A percentile compares a stretch with the other conserved stretches of the same genome.
These are phyloP conservation scores for Calonectria ilicicola DNA, from an alignment of 2,329 filamentous ascomycete species.

Conservation along the genomic window DNA sequence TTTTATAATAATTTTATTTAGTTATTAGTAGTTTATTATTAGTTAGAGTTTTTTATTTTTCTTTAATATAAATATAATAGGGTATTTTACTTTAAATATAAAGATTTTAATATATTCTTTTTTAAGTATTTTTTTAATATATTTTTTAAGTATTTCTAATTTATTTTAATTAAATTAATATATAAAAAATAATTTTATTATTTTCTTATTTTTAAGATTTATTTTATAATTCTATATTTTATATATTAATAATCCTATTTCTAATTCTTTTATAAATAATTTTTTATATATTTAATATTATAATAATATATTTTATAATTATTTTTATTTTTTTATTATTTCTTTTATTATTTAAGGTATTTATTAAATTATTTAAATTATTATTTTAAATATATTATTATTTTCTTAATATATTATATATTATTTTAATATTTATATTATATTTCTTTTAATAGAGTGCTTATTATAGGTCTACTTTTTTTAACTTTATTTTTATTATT, in stretches of 20 bases:
- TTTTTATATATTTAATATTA: conserved; percentile 30
- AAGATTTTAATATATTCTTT: conserved; percentile 40
- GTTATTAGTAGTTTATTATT: too few species aligned
- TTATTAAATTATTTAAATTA: conserved; percentile 17
- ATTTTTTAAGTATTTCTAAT: conserved; percentile 32
- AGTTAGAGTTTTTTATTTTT: too few species aligned
- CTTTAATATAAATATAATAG: conserved; percentile 40
- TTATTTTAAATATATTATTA: not conserved
- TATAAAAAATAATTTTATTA: conserved; percentile 19
- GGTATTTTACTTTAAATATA: conserved; percentile 39
- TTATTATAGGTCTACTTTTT: not conserved
- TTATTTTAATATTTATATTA: conserved; percentile 14
- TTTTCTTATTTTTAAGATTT: conserved; percentile 13
- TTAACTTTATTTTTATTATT: not conserved
- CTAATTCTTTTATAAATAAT: conserved; percentile 31
- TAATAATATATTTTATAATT: conserved; percentile 22
- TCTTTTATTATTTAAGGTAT: not conserved
- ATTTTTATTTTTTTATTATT: not conserved
- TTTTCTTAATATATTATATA: conserved; percentile 4
- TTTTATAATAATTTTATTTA: too few species aligned
- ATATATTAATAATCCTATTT: conserved; percentile 25
- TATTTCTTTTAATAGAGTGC: not conserved
- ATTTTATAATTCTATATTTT: conserved; percentile 24
- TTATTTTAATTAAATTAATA: conserved; percentile 29
- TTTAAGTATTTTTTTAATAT: conserved; percentile 41